These are phyloP conservation scores for Pelargonium nanum DNA, from an alignment of 345 rosid genomes.

Conservation along the genomic window DNA sequence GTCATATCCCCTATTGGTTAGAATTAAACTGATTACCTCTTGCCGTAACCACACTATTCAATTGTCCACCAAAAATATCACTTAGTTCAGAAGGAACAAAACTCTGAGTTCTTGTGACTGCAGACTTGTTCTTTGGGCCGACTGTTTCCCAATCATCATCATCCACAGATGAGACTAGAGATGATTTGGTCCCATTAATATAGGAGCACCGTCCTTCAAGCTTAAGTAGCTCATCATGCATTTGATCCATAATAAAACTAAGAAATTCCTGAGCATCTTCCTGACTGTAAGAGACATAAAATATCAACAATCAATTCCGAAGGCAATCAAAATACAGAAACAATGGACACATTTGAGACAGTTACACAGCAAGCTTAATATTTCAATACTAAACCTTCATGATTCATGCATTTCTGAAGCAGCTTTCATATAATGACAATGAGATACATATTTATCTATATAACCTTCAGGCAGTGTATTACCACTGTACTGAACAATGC, in stretches of 20 bases:
- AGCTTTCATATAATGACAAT: no score
- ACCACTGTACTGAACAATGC: background rate
- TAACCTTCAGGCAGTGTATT: background rate
- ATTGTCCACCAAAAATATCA: conserved; percentile 79
- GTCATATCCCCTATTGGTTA: no score
- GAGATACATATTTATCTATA: background rate
- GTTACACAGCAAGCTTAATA: no score
- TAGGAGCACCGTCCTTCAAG: conserved; percentile 37
- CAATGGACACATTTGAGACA: background rate
- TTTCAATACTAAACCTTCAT: no score
- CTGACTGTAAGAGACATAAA: conserved; percentile 41
- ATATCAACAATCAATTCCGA: background rate
- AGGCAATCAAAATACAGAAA: background rate
- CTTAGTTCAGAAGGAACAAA: conserved; percentile 62
- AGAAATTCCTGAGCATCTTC: conserved; percentile 98
- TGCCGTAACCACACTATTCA: conserved; percentile 76
- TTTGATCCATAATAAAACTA: conserved; percentile 84
- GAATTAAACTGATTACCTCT: conserved; percentile 30
- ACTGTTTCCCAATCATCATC: conserved; percentile 97
- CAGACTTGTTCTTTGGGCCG: conserved; percentile 85
- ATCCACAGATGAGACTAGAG: conserved; percentile 47
- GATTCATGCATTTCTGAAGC: background rate
- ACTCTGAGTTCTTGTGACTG: conserved; percentile 83
- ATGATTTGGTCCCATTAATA: conserved; percentile 29
- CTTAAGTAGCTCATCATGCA: conserved; percentile 79